Evolutionary conservation across 176 grass and related monocot species (phyloP), one percentile per base, ranked within the genome.

Genomic region (Lolium multiflorum): DNA sequence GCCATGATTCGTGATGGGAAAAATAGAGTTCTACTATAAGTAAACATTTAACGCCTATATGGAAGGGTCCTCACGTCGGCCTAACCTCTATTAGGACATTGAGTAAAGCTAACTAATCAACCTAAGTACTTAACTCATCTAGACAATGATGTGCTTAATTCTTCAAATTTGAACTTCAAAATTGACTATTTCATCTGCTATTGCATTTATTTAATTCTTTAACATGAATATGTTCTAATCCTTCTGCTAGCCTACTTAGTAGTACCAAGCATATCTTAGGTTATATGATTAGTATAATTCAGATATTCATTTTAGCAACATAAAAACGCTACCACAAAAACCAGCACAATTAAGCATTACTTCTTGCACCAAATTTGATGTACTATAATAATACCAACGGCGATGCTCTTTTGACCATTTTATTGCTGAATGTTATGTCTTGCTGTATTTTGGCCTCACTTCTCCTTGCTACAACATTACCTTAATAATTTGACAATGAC

Each of bases 401-500:
- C 28, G 50, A n/a, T 70, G 50, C 70, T 35, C 61, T 76, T 41
- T 63, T 62, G 4, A 64, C 22, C 70, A 43, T 58, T 75, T 51
- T 17, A 28, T 78, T 66, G 18, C 35, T 58, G 15, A 62, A 77
- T 41, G 81, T 11, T 26, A 78, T 50, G 13, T 77, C 76, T 66
- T 18, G 9, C 4, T 85, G 9, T 52, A 77, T 74, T 50, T 74
- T 50, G 46, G 44, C 20, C 35, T 66, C 57, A 20, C 57, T 66
- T 85, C 41, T 56, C 48, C 39, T 43, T 56, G n/a, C 61, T 85
- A 8, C 37, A 85, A 37, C 46, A 76, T 41, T 81, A 70, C 58
- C 20, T 66, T 50, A 21, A 77, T 60, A 81, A 57, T 76, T 84
- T 58, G 64, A 59, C 44, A 52, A 80, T 50, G 69, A 81, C 41